Base-by-base conservation (phyloP, 164 flowering plant species). In the Nymphaea thermarum region DNA sequence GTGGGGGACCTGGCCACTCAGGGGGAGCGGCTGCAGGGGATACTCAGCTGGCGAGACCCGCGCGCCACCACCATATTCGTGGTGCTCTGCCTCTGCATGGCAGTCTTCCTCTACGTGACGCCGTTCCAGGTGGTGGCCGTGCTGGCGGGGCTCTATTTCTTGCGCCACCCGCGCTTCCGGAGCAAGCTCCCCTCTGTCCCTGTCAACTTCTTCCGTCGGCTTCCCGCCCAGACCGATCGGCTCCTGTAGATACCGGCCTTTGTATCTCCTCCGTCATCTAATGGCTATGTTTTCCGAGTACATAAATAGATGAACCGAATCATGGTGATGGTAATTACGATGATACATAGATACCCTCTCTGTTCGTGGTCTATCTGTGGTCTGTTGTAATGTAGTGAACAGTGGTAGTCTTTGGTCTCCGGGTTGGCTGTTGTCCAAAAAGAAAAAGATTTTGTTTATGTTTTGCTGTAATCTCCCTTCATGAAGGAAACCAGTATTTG, bases 1-100 rank as follows among this genome's bases (percentile, higher is more conserved):
- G 81, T 77, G 3, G 95, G 95, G 36, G 97, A 91, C 69, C 70
- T 91, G 77, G 97, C 97, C 3, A 81, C 86, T 6, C 97, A 91
- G 69, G 90, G 84, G 55, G 97, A 91, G 73, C 81, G 97, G 45
- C 72, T 78, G 44, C 84, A 82, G 36, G 79, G 86, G 3, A 44
- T 91, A 59, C 80, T 91, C 6, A 86, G 86, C 81, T 91, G 97
- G 97, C 74, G 97, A 57, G 97, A 91, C 71, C 87, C 97, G 43
- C 82, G 94, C 62, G 94, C 91, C 14, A 88, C 94, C 0, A 81
- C 85, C 5, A 81, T 91, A 25, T 82, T 91, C 77, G 80, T 91
- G 71, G 65, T 83, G 71, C 74, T 86, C 70, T 74, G 94, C 1
- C 74, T 88, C 81, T 66, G 82, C 17, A 71, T 69, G 74, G 94